Base-by-base conservation (phyloP, 441 rosid genomes). In the Rhodomyrtus psidioides region DNA sequence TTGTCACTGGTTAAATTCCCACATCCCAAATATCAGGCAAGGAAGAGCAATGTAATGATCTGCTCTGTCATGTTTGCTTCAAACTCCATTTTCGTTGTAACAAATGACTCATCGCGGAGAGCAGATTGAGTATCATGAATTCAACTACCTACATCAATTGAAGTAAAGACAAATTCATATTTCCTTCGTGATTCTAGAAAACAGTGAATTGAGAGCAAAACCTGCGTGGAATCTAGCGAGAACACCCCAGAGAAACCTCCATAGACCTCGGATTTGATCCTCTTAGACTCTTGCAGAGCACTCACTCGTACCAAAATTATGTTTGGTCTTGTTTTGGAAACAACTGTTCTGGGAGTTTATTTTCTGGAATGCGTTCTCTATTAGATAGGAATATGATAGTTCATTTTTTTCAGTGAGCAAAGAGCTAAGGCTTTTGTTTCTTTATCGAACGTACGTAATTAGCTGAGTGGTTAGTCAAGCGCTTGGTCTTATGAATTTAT, bases 231-330 rank as follows among this genome's bases (percentile, higher is more conserved):
- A 89, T 93, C 89, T 3, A 92, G 83, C 0, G 94, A 83, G 84
- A 96, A 97, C 42, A 97, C 98, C 30, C 90, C 88, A 27, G 98
- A 95, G 86, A 97, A 96, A 26, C 99, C 98, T 87, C 94, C 94
- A 23, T 89, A 97, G 2, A 94, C 92, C 90, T 95, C 98, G 28
- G 97, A 90, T 86, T 93, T 96, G 23, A 90, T 94, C 85, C 95
- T 90, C 87, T 94, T 97, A 5, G 95, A 90, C 34, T 92, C 95
- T 87, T 94, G 95, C 79, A 95, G 85, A 15, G 92, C 89, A n/a
- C n/a, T n/a, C n/a, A n/a, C n/a, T n/a, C n/a, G n/a, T n/a, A n/a
- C n/a, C n/a, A n/a, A n/a, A n/a, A n/a, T n/a, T n/a, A n/a, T n/a
- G n/a, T n/a, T n/a, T n/a, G n/a, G n/a, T n/a, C n/a, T n/a, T n/a